Base-by-base conservation (phyloP, 495 filamentous ascomycete species). In the Aspergillus leporis region DNA sequence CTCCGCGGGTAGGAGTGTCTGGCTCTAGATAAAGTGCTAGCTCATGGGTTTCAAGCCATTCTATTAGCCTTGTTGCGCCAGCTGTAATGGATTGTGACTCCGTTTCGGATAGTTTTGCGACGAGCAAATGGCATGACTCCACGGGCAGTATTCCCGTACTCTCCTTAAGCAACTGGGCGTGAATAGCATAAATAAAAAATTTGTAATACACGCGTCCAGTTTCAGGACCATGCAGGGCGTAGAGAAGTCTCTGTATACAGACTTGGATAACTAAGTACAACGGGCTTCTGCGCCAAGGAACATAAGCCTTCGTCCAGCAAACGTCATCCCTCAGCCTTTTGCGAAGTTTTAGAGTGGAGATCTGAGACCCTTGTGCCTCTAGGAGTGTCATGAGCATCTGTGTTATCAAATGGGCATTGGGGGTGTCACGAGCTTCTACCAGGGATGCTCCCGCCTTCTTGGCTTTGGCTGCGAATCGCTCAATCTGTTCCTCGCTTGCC, bases 261-360 rank as follows among this genome's bases (percentile, higher is more conserved):
- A 89, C 83, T 0, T 85, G 78, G 13, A 87, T 65, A 0, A 85
- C 72, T 2, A 89, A 78, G 79, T 81, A 88, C 46, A 75, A 73
- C 0, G 85, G 75, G 7, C 65, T 67, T 47, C 85, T 67, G 32
- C 84, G 71, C 85, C 85, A 88, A 0, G 84, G 83, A 10, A 69
- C 68, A 9, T 74, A 56, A 5, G 71, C 70, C 10, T 71, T 60
- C 5, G 69, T 55, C 65, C 74, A 73, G 49, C 69, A 74, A 0
- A 87, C 78, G 7, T 85, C 83, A 55, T 88, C 85, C 2, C 79
- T 75, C 2, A 87, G 70, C 19, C 76, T 70, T 68, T 88, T 88
- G 9, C 74, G 71, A 4, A 83, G 68, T 0, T 71, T 19, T 0
- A 71, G 69, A 0, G 71, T 50, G 53, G 61, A 45, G 4, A 68